Evolutionary conservation across 805 yeast genomes (phyloP), one percentile per base, ranked within the genome.

Genomic region (Cyberlindnera amylophila): DNA sequence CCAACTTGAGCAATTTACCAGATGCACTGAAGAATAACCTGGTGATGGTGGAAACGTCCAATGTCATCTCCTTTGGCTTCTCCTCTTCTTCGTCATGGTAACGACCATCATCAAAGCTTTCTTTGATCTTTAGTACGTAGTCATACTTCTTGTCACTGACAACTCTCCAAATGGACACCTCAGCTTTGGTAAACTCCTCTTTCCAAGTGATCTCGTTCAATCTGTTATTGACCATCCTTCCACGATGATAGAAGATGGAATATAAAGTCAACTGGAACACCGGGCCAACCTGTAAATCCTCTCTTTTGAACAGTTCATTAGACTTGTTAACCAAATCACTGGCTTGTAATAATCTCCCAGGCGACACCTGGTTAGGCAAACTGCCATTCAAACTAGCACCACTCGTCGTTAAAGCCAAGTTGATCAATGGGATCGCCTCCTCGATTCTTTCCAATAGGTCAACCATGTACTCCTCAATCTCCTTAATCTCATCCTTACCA

Each of bases 21-120:
- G 87, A 80, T 3, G 84, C 85, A 46, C 81, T 77, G 58, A 82
- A 85, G 50, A 81, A 85, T 35, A 83, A 58, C 42, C 78, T 68
- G 4, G 70, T 61, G 3, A 85, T 66, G 4, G 63, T 52, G 13
- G 64, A 55, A 4, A 81, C 54, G 32, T 71, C 66, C 36, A 73
- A 53, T 2, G 44, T 42, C 13, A 67, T 57, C 1, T 44, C 41
- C 21, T 62, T 59, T 0, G 76, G 72, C n/a, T 64, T 75, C 12
- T 65, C 70, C 6, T 71, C 74, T n/a, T n/a, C n/a, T 4, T 64
- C 67, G 12, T 84, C 86, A 55, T 85, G 95, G 54, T 82, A 85
- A 41, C 91, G 9, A 6, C 36, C 36, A 33, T 63, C 95, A 51
- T 82, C 69, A 37, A 82, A 78, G 52, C 72, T 74, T 51, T 86